phyloP scores from a whole-genome alignment of 352 stramenopile genomes.

The Peronospora destructor region DNA sequence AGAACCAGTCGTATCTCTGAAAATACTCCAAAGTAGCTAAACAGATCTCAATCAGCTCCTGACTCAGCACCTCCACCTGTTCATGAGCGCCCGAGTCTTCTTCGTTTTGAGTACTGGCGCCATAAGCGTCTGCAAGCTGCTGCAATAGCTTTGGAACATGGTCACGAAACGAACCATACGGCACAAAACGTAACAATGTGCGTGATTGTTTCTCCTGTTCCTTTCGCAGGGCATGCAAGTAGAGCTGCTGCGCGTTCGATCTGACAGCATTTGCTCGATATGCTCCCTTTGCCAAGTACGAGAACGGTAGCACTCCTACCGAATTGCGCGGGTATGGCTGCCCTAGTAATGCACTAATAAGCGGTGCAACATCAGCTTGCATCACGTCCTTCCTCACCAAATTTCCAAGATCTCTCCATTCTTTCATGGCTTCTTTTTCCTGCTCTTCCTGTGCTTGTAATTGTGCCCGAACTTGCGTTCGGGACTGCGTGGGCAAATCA shows the following conservation, averaged over 20 bases:
- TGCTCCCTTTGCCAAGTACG: conserved; percentile 47
- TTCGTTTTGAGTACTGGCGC: conserved; percentile 4
- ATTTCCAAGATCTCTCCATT: conserved; percentile 42
- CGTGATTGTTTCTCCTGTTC: conserved; percentile 52
- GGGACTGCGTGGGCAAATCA: conserved; percentile 65
- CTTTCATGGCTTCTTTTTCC: conserved; percentile 30
- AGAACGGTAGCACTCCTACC: conserved; percentile 68
- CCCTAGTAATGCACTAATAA: conserved; percentile 64
- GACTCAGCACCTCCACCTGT: conserved; percentile 42
- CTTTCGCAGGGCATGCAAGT: conserved; percentile 56
- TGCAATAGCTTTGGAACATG: conserved; percentile 25
- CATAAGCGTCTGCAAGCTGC: conserved; percentile 27
- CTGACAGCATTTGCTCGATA: conserved; percentile 63
- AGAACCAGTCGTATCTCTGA: conserved; percentile 81
- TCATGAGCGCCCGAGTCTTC: conserved; percentile 10
- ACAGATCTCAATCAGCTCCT: conserved; percentile 69
- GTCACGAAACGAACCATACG: conserved; percentile 45
- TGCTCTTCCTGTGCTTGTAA: conserved; percentile 45
- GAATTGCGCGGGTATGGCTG: conserved; percentile 79
- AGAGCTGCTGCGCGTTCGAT: conserved; percentile 70
- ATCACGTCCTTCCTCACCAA: conserved; percentile 73
- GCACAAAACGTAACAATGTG: conserved; percentile 58
- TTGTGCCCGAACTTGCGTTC: conserved; percentile 49
- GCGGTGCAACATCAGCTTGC: conserved; percentile 76
- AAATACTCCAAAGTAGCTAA: conserved; percentile 71